Base-by-base conservation (phyloP, 2,329 filamentous ascomycete species). In the Pseudogymnoascus sp. region DNA sequence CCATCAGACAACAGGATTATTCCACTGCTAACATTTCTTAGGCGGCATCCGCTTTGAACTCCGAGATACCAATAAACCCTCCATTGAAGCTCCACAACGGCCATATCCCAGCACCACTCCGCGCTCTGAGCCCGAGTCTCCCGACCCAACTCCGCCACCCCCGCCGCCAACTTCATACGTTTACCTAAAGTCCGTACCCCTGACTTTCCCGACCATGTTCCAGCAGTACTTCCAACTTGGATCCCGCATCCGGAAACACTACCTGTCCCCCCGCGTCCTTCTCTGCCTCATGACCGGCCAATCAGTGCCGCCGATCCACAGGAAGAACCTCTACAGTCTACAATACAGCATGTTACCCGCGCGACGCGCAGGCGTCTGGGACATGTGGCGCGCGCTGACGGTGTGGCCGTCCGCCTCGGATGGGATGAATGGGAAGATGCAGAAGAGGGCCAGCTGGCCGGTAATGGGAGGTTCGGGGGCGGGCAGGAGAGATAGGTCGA, bases 301-400 rank as follows among this genome's bases (percentile, higher is more conserved):
- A 64, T 97, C 97, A 66, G 91, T 97, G 1, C 94, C 93, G 11
- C 93, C 95, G 0, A 95, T 99, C 57, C 92, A 97, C 71, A 84
- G 95, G 59, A 93, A 92, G 71, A 95, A 94, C 70, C 79, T 99
- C 58, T 99, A 99, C 75, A 95, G 91, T 67, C 79, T 99, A 69
- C 94, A 99, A 75, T 99, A 99, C 74, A 96, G 91, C 76, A 97
- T 97, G 91, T 80, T 99, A 39, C 95, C 95, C 0, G 88, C 90
- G 6, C 83, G 83, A 60, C 79, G 95, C 47, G 88, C 90, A 0
- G 86, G 87, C 2, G 88, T 97, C 62, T 79, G 83, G 68, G 91
- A 97, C 71, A 87, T 97, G 72, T 99, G 95, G 94, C 62, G 65
- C 61, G 70, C 69, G 6, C 63, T 72, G 43, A 71, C 69, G 7